Conservation (phyloP, 2,329 filamentous ascomycete species). For the Penicillium sp. region DNA sequence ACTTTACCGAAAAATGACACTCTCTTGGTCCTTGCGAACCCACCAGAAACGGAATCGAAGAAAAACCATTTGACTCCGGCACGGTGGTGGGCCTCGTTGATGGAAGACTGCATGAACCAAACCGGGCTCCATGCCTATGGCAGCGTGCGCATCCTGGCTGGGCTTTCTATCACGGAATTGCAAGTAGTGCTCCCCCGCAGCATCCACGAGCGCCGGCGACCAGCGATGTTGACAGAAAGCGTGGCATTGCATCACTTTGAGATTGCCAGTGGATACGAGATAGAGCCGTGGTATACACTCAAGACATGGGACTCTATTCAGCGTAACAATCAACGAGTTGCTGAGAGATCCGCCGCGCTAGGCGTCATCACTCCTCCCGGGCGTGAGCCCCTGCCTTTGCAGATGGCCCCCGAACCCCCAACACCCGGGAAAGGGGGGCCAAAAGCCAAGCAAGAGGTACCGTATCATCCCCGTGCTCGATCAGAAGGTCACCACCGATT, state of each 20-base stretch:
- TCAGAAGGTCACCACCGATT: constrained; percentile 11
- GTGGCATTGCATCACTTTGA: constrained; percentile 47
- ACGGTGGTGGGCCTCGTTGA: constrained; percentile 57
- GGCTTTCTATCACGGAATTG: constrained; percentile 65
- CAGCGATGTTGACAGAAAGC: constrained; percentile 61
- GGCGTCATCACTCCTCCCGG: constrained; percentile 31
- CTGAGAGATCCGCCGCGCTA: constrained; percentile 29
- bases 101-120: constrained; percentile 58
- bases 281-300: constrained; percentile 19
- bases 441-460: constrained; percentile 10
- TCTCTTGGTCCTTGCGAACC: constrained; percentile 70
- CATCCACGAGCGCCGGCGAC: constrained; percentile 56
- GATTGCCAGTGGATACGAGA: constrained; percentile 50
- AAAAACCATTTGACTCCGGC: constrained; percentile 51
- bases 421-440: constrained; percentile 9
- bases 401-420: constrained; percentile 24
- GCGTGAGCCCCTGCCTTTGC: constrained; percentile 26
- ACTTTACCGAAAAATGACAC: constrained; percentile 64
- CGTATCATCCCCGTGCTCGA: constrained; percentile 39
- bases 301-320: constrained; percentile 28
- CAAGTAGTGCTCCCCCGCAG: constrained; percentile 60
- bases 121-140: constrained; percentile 73
- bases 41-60: constrained; percentile 57
- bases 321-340: constrained; percentile 28
- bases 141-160: constrained; percentile 74